Base-by-base conservation (phyloP, 768 basidiomycete species). In the Rhodotorula babjevae region DNA sequence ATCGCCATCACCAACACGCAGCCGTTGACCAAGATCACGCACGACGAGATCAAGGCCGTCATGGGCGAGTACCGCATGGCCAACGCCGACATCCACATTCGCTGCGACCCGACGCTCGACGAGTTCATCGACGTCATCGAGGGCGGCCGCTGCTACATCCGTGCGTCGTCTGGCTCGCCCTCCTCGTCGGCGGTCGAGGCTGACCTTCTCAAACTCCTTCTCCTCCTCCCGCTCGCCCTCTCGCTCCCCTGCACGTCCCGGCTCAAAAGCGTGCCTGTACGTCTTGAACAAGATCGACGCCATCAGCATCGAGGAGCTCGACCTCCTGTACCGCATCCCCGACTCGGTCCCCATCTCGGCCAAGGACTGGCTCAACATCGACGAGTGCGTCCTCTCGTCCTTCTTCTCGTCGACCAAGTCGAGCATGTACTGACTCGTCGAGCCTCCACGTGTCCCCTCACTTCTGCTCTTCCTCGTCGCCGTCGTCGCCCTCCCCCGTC, bases 41-140 rank as follows among this genome's bases (percentile, higher is more conserved):
- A 91, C 44, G 93, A 94, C 65, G 96, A 96, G 82, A 95, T 98
- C 82, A 93, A 92, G 79, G 96, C 95, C 29, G 85, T 99, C 33
- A 83, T 95, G 69, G 89, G 89, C 81, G 96, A 99, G 82, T 99
- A 97, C 82, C 89, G 85, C 63, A 72, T 84, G 77, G 92, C 84
- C 82, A 97, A 94, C 77, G 88, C 86, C 21, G 93, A 96, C 78
- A 87, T 99, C 63, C 89, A 92, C 14, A 96, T 99, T 77, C 88
- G 96, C 63, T 90, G 98, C 81, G 88, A 88, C 69, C 92, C 91
- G 12, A 97, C 93, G 2, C 87, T 93, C 2, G 96, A 99, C 80
- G 96, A 99, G 80, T 82, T 99, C 18, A 94, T 99, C 60, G 96
- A 99, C 78, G 92, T 98, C 49, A 88, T 98, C 65, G 96, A 99